phyloP scores from a whole-genome alignment of 1,284 basidiomycete genomes.

The Pseudozyma sp. region DNA sequence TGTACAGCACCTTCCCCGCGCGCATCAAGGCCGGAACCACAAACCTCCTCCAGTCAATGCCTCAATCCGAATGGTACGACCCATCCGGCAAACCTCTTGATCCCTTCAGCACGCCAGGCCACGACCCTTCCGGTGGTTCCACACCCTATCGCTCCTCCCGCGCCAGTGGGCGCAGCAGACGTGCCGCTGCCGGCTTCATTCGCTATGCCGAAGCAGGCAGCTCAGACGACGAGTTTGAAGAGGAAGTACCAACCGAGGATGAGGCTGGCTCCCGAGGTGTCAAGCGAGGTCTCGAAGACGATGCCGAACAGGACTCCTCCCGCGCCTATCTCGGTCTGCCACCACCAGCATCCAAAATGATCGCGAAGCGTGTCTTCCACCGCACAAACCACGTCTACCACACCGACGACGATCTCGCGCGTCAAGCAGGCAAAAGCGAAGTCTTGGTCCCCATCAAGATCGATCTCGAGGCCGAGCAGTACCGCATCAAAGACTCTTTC shows the following conservation, averaged over 20 bases:
- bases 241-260: slow-evolving; percentile 44
- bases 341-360: slow-evolving; percentile 83
- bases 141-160: slow-evolving; percentile 36
- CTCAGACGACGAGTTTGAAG: slow-evolving; percentile 59
- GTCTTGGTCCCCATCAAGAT: slow-evolving; percentile 90
- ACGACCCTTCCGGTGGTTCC: slow-evolving; percentile 16
- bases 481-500: slow-evolving; percentile 92
- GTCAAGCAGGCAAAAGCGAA: slow-evolving; percentile 71
- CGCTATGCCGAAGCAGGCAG: slow-evolving; percentile 57
- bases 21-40: slow-evolving; percentile 92
- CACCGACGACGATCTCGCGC: slow-evolving; percentile 70
- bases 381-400: slow-evolving; percentile 77
- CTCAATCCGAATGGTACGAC: slow-evolving; percentile 48
- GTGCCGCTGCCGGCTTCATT: slow-evolving; percentile 41
- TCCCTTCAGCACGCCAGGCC: slow-evolving; percentile 24
- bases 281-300: slow-evolving; percentile 50
- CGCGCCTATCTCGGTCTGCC: slow-evolving; percentile 86
- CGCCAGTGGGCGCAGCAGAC: slow-evolving; percentile 29
- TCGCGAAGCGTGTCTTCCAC: slow-evolving; percentile 71
- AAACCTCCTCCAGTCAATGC: slow-evolving; percentile 89
- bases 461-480: slow-evolving; percentile 91
- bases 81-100: slow-evolving; percentile 40
- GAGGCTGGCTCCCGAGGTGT: slow-evolving; percentile 39
- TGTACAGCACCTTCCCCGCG: slow-evolving; percentile 86
- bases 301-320: slow-evolving; percentile 44